These are phyloP conservation scores for Cydonia oblonga DNA, from an alignment of 331 rosid genomes.

Conservation along the genomic window DNA sequence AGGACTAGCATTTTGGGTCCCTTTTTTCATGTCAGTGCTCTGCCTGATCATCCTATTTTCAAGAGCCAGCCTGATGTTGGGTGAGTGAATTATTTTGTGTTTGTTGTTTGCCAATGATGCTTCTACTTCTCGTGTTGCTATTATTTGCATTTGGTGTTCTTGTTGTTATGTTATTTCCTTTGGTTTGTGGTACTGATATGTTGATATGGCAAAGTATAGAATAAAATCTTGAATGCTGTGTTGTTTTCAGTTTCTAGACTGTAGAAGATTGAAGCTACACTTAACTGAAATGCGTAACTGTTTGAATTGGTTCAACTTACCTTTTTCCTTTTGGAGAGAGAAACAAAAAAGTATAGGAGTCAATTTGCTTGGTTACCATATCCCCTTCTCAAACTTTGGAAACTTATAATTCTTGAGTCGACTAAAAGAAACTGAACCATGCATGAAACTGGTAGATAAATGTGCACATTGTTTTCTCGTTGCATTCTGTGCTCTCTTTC, in stretches of 20 bases:
- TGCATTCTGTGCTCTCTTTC: not conserved
- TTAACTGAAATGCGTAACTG: not conserved
- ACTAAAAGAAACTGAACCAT: not conserved
- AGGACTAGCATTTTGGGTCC: conserved; percentile 94
- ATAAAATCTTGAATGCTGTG: not conserved
- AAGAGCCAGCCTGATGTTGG: conserved; percentile 90
- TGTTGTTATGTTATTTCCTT: not conserved
- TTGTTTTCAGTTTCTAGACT: not conserved
- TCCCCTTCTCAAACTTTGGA: not conserved
- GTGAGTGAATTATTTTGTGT: conserved; percentile 37
- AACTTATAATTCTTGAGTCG: not conserved
- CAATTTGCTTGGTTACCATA: not conserved
- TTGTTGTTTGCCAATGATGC: not conserved
- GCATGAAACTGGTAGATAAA: not conserved
- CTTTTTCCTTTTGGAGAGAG: not conserved
- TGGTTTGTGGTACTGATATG: not conserved
- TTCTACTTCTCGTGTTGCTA: not conserved
- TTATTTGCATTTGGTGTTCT: not conserved
- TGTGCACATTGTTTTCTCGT: not conserved
- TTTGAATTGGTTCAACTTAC: conserved; percentile 4
- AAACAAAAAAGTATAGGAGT: not conserved
- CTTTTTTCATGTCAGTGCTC: conserved; percentile 81
- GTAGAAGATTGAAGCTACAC: not conserved
- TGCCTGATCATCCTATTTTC: conserved; percentile 72
- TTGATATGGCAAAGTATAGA: not conserved